Evolutionary conservation across 345 rosid species (phyloP).

Genomic region (Dipteronia sinensis): DNA sequence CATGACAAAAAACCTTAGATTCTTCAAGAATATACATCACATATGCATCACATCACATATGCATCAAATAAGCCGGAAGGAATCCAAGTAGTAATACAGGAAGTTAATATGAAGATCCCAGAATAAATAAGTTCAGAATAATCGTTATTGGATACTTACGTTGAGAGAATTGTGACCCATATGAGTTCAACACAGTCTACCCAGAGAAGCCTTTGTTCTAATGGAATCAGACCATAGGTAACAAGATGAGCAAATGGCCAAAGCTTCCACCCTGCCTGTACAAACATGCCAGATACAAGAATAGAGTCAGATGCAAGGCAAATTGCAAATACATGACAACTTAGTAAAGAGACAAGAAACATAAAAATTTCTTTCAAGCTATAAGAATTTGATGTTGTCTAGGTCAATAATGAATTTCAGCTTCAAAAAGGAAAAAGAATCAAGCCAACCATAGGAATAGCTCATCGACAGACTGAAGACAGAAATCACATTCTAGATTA

Average conservation of each 20-base stretch:
- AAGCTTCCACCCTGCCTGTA: conserved; percentile 99
- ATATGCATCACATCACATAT: neutral
- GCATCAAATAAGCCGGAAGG: neutral
- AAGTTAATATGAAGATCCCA: neutral
- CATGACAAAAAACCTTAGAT: conserved; percentile 3
- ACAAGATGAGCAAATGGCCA: conserved; percentile 99
- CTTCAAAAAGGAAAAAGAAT: neutral
- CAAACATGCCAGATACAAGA: conserved; percentile 18
- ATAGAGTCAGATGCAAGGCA: conserved; percentile 17
- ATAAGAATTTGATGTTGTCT: neutral
- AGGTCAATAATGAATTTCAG: neutral
- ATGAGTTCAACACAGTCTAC: conserved; percentile 94
- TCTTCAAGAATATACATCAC: neutral
- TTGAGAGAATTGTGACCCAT: conserved; percentile 98
- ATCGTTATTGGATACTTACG: conserved; percentile 52
- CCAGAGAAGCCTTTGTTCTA: conserved; percentile 97
- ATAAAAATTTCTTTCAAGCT: neutral
- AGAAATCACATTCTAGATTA: neutral
- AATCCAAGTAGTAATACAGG: neutral
- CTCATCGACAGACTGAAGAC: neutral
- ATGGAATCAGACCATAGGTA: conserved; percentile 88
- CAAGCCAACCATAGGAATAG: neutral
- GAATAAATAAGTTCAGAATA: neutral
- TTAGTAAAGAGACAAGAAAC: neutral
- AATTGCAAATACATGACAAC: neutral